Base-by-base conservation (phyloP, 768 basidiomycete species). In the Rhodotorula toruloides region DNA sequence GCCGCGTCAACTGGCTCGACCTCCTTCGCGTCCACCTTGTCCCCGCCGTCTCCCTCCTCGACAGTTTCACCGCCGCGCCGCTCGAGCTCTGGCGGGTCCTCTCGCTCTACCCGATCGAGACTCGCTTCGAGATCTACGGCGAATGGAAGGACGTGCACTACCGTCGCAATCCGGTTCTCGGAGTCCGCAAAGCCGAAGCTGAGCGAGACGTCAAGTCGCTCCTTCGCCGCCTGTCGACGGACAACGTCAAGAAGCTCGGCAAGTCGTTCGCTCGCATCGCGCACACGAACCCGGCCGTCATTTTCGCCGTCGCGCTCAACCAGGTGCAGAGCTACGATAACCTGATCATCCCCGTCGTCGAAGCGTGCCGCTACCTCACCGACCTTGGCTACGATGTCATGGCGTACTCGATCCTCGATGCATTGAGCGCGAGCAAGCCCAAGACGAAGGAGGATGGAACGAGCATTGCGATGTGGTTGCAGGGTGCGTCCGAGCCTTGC, bases 271-370 rank as follows among this genome's bases (percentile, higher is more conserved):
- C 90, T 19, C 97, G 98, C 78, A 79, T 94, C 59, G 90, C 90
- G 21, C 92, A 98, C 77, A 88, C 89, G 25, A 96, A 98, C 75
- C 96, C 96, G 9, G 87, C 86, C 72, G 86, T 93, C 55, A 85
- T 98, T 73, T 98, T 97, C 80, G 76, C 83, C 31, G 88, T 89
- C 67, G 90, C 89, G 0, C 86, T 99, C 53, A 86, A 87, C 71
- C 96, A 98, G 77, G 88, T 97, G 63, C 91, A 91, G 87, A 87
- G 90, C 21, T 99, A 99, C 74, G 90, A 94, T 75, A 99, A 98
- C 77, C 79, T 96, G 58, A 90, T 90, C 16, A 83, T 83, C 47
- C 90, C 92, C 29, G 88, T 97, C 48, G 88, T 98, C 32, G 91
- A 91, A 72, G 88, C 88, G 25, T 81, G 91, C 72, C 82, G 89